Conservation (phyloP, 2,329 filamentous ascomycete genomes). For the Diaporthe ampelina region DNA sequence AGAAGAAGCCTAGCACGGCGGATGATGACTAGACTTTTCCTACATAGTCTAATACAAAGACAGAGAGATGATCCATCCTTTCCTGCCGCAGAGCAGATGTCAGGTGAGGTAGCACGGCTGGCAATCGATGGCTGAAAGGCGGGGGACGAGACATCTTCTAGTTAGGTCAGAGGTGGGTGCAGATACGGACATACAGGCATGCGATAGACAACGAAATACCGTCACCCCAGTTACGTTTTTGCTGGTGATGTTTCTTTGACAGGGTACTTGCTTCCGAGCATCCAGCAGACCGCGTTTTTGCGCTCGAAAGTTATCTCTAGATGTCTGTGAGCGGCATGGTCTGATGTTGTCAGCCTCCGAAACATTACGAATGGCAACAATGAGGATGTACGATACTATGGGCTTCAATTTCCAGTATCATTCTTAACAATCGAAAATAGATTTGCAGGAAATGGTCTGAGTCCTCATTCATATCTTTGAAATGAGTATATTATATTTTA, state of each 20-base stretch:
- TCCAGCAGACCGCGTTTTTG: neutral
- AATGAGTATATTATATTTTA: too few species aligned
- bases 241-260: neutral
- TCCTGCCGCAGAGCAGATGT: neutral
- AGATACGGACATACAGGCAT: neutral
- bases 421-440: too few species aligned
- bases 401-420: too few species aligned
- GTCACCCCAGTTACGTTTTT: neutral
- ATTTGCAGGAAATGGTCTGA: too few species aligned
- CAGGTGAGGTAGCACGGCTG: neutral
- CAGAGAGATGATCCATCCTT: neutral
- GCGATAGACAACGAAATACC: neutral
- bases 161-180: too few species aligned
- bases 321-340: neutral
- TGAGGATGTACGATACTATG: neutral
- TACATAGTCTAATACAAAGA: neutral
- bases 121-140: neutral
- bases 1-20: slow-evolving; percentile 60
- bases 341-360: neutral
- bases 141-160: too few species aligned
- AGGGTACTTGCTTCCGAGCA: neutral
- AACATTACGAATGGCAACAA: neutral
- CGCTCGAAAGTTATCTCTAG: neutral
- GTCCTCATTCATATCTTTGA: neutral
- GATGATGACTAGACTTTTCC: slow-evolving; percentile 48